Conservation (phyloP, 78 protist genomes). For the Dictyostelium intermedium region DNA sequence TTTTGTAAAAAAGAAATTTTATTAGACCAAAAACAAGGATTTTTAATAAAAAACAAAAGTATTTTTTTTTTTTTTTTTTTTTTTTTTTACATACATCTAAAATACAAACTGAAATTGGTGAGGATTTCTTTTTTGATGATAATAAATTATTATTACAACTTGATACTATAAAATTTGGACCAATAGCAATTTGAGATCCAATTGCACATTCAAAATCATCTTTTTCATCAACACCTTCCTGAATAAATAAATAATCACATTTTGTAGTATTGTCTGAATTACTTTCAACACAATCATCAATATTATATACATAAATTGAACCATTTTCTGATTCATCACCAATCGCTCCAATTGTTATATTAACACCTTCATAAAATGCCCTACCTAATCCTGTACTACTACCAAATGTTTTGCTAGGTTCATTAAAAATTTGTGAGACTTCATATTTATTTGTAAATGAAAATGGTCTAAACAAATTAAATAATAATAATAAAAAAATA, state of each 20-base stretch:
- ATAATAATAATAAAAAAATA: background rate
- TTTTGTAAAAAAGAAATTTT: background rate
- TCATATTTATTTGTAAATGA: conserved; percentile 25
- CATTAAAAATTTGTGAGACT: conserved; percentile 20
- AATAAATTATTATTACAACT: conserved; percentile 50
- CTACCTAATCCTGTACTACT: conserved; percentile 41
- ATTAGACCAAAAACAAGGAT: no score
- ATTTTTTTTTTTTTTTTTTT: no score
- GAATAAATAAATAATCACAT: conserved; percentile 3
- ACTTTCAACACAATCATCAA: background rate
- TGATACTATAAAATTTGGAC: conserved; percentile 52
- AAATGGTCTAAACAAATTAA: conserved; percentile 18
- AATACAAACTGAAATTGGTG: conserved; percentile 57
- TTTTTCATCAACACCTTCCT: background rate
- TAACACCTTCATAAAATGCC: background rate
- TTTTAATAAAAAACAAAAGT: no score
- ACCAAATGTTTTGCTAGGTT: conserved; percentile 29
- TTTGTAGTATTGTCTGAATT: background rate
- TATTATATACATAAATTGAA: conserved; percentile 19
- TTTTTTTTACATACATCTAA: conserved; percentile 38
- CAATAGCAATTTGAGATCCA: conserved; percentile 26
- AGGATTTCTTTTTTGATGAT: background rate
- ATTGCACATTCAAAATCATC: conserved; percentile 26
- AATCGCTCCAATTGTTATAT: conserved; percentile 38
- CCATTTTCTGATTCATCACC: conserved; percentile 11